phyloP scores from a whole-genome alignment of 2,329 filamentous ascomycete species.

The Curvularia hawaiiensis region DNA sequence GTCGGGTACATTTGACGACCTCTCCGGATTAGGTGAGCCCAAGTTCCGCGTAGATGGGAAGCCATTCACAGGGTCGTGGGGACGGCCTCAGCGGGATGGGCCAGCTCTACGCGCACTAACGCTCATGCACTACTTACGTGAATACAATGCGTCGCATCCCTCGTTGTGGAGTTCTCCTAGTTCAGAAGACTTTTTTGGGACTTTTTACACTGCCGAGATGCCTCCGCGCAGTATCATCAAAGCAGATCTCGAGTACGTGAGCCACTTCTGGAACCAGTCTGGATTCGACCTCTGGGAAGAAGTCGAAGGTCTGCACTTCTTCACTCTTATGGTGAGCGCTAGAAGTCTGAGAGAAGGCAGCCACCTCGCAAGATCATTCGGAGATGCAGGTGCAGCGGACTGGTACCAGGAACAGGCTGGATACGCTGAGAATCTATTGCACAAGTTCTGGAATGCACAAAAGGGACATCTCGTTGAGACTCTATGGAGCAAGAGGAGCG shows the following conservation, averaged over 20 bases:
- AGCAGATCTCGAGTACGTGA: conserved; percentile 53
- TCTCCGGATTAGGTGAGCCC: conserved; percentile 51
- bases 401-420: conserved; percentile 48
- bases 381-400: conserved; percentile 44
- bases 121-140: conserved; percentile 49
- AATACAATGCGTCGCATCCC: conserved; percentile 49
- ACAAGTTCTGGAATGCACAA: conserved; percentile 46
- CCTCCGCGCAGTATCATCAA: conserved; percentile 50
- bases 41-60: conserved; percentile 50
- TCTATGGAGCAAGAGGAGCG: conserved; percentile 39
- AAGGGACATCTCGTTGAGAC: conserved; percentile 48
- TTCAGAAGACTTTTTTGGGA: conserved; percentile 38
- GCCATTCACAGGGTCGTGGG: conserved; percentile 48
- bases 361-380: conserved; percentile 41
- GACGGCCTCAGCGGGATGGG: conserved; percentile 52
- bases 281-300: conserved; percentile 56
- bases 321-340: conserved; percentile 47
- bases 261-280: conserved; percentile 49
- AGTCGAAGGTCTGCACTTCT: conserved; percentile 51
- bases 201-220: conserved; percentile 46
- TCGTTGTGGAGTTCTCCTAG: conserved; percentile 37
- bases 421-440: conserved; percentile 40
- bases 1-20: conserved; percentile 43
- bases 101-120: conserved; percentile 51
- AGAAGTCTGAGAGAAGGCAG: conserved; percentile 45